These are phyloP conservation scores for Kuraishia capsulata DNA, from an alignment of 805 yeast genomes.

Conservation along the genomic window DNA sequence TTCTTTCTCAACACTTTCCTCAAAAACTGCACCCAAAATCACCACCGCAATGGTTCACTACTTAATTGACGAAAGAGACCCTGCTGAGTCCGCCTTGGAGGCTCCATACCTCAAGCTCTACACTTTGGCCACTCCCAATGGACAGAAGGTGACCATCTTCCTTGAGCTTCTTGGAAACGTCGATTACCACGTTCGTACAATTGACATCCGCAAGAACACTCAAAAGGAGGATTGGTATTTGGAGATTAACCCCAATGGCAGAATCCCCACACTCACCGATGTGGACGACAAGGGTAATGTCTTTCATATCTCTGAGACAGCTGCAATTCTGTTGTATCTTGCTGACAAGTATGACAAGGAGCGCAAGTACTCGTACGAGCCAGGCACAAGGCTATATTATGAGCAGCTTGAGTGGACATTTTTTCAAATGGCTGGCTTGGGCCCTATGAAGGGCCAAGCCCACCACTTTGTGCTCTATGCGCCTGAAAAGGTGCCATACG, in stretches of 20 bases:
- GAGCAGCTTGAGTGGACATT: conserved; percentile 42
- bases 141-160: conserved; percentile 29
- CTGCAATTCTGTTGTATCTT: conserved; percentile 50
- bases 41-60: conserved; percentile 23
- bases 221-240: conserved; percentile 53
- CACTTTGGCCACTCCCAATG: conserved; percentile 35
- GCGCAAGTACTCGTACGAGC: conserved; percentile 31
- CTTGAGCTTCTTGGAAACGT: conserved; percentile 30
- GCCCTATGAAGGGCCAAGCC: conserved; percentile 60
- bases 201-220: conserved; percentile 31
- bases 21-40: too few species aligned
- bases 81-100: conserved; percentile 18
- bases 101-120: conserved; percentile 37
- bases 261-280: conserved; percentile 47
- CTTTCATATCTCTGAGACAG: conserved; percentile 45
- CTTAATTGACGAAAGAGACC: conserved; percentile 23
- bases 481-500: conserved; percentile 44
- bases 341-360: conserved; percentile 54
- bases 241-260: conserved; percentile 51
- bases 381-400: conserved; percentile 35
- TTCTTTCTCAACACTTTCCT: too few species aligned
- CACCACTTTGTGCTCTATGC: conserved; percentile 36
- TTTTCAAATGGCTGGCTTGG: conserved; percentile 51
- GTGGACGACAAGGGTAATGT: conserved; percentile 29
- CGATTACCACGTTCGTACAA: conserved; percentile 27